Evolutionary conservation across 164 flowering plant genomes (phyloP), one percentile per base, ranked within the genome.

Genomic region (Cinnamomum micranthum): DNA sequence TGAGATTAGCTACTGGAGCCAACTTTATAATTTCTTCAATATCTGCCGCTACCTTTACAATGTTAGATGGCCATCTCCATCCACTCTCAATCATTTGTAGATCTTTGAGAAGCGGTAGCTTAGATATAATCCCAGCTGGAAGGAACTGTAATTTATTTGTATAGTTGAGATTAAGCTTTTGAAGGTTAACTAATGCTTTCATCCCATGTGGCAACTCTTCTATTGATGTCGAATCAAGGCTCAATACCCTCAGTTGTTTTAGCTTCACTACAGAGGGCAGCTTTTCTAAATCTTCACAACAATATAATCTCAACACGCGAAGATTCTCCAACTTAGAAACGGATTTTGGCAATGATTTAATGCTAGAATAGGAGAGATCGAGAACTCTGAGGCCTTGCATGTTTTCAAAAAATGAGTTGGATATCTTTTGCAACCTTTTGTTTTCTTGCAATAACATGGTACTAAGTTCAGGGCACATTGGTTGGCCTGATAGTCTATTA

Each of bases 181-280:
- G 33, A 13, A 69, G 58, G 12, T 69, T n/a, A 17, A 22, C 27
- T 24, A 50, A 23, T 47, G 19, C 28, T 7, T 22, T 41, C 72
- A 69, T 47, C 35, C 72, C 72, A 14, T 69, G 25, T 6, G 72
- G 72, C 72, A 41, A 22, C 25, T 69, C 58, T 69, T n/a, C 58
- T 4, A 69, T 69, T 10, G 17, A 22, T 15, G 72, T 69, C 27
- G 15, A 10, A 22, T 19, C 9, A 55, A 69, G 72, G 24, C 22
- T 24, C 14, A 69, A 23, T 24, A 69, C 52, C 58, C 59, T 69
- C 20, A 69, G 58, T 12, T 47, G 25, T 27, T 50, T 69, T 22
- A 69, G 55, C 58, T 20, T 50, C 23, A 12, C 72, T n/a, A 69
- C 3, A 11, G 72, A 50, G 7, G 72, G 72, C 55, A 69, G 10